These are phyloP conservation scores for Aspergillus tubingensis DNA, from an alignment of 2,329 filamentous ascomycete genomes.

Conservation along the genomic window DNA sequence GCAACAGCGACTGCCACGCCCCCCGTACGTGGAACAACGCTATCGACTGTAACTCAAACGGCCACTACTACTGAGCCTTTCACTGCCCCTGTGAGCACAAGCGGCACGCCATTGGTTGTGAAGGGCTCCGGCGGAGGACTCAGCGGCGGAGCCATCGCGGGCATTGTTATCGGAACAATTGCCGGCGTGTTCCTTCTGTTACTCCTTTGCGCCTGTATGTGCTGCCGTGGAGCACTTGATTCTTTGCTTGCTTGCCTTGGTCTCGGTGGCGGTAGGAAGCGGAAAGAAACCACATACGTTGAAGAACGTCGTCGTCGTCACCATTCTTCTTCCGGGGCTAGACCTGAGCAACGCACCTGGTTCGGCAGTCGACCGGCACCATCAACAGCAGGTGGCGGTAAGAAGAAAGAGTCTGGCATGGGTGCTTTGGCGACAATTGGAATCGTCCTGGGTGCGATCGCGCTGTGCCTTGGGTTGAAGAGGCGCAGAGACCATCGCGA, in stretches of 20 bases:
- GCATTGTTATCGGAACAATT: slow-evolving; percentile 53
- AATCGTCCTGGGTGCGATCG: slow-evolving; percentile 47
- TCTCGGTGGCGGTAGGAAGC: slow-evolving; percentile 34
- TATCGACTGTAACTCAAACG: slow-evolving; percentile 47
- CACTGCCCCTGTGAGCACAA: slow-evolving; percentile 47
- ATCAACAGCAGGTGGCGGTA: slow-evolving; percentile 23
- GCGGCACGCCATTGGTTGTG: slow-evolving; percentile 41
- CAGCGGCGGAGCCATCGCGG: slow-evolving; percentile 53
- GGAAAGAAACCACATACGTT: slow-evolving; percentile 42
- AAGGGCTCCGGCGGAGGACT: slow-evolving; percentile 40
- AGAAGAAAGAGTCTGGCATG: slow-evolving; percentile 42
- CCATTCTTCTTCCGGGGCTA: slow-evolving; percentile 25
- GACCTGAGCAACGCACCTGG: slow-evolving; percentile 40
- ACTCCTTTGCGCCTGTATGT: slow-evolving; percentile 47
- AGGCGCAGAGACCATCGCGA: slow-evolving; percentile 35
- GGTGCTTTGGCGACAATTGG: slow-evolving; percentile 45
- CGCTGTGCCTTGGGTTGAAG: slow-evolving; percentile 49
- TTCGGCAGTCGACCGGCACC: slow-evolving; percentile 43
- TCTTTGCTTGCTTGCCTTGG: slow-evolving; percentile 47
- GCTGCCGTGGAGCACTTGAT: slow-evolving; percentile 45
- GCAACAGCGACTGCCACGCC: slow-evolving; percentile 43
- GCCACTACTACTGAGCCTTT: slow-evolving; percentile 49
- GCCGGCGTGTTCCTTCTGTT: slow-evolving; percentile 48
- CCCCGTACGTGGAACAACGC: slow-evolving; percentile 49
- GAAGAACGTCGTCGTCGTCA: slow-evolving; percentile 43